These are phyloP conservation scores for Schwanniomyces etchellsii DNA, from an alignment of 1,139 yeast species.

Conservation along the genomic window DNA sequence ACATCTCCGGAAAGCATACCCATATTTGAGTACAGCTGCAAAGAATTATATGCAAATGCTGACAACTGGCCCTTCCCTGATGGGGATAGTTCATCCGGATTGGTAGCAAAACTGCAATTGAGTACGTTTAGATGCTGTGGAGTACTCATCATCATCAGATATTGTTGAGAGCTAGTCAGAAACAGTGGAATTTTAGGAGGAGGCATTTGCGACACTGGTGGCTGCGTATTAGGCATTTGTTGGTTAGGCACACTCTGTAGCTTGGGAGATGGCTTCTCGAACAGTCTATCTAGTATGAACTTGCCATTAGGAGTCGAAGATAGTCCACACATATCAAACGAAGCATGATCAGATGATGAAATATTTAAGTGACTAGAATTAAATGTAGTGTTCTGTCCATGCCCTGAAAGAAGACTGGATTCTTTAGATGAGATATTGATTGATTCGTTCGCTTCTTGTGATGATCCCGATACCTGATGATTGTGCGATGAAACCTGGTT, in stretches of 20 bases:
- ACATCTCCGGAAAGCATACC: background rate
- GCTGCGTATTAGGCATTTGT: slow-evolving; percentile 4
- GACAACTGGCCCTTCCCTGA: slow-evolving; percentile 6
- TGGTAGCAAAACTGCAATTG: slow-evolving; percentile 7
- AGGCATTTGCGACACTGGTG: slow-evolving; percentile 5
- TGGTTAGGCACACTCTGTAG: slow-evolving; percentile 5
- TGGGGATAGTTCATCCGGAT: background rate
- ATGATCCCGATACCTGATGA: background rate
- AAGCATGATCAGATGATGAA: slow-evolving; percentile 25
- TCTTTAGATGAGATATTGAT: slow-evolving; percentile 17
- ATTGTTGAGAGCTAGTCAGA: slow-evolving; percentile 10
- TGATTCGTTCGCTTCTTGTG: slow-evolving; percentile 13
- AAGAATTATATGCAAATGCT: slow-evolving; percentile 9
- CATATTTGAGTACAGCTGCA: slow-evolving; percentile 2
- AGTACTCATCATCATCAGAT: slow-evolving; percentile 36
- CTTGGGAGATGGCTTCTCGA: slow-evolving; percentile 36
- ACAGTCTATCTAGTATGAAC: slow-evolving; percentile 34
- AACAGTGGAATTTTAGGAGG: slow-evolving; percentile 9
- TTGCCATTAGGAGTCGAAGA: slow-evolving; percentile 41
- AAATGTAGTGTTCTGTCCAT: slow-evolving; percentile 21
- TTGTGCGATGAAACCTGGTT: background rate
- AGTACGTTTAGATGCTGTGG: slow-evolving; percentile 31
- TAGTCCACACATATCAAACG: slow-evolving; percentile 34
- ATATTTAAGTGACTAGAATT: slow-evolving; percentile 18
- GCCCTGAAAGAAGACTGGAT: slow-evolving; percentile 19